A percentile compares a stretch with the other conserved stretches of the same genome.
Evolutionary conservation across 1,284 basidiomycete genomes (phyloP).

Genomic region (Schizophyllum amplum): DNA sequence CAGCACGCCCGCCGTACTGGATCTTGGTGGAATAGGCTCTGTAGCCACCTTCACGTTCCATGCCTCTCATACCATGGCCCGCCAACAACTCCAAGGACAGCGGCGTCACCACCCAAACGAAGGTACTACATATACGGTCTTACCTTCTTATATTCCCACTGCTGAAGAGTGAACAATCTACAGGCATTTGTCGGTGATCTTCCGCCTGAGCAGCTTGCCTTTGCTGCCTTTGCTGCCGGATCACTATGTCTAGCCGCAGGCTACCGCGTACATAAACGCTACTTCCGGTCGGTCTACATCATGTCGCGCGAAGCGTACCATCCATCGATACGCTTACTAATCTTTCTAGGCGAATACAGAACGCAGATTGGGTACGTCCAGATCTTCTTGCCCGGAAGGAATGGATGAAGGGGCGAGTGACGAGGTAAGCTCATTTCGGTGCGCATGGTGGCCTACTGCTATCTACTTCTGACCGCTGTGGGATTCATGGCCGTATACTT

Average conservation of each 20-base stretch:
- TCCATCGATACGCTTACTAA: not conserved
- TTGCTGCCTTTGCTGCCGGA: slow-evolving; percentile 30
- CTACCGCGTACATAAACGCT: slow-evolving; percentile 40
- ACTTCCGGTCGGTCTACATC: slow-evolving; percentile 24
- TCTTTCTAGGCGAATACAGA: slow-evolving; percentile 37
- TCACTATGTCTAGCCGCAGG: slow-evolving; percentile 31
- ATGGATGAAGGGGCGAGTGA: slow-evolving; percentile 70
- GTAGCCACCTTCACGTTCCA: no score
- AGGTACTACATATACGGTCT: not conserved
- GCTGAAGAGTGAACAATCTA: not conserved
- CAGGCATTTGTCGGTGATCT: not conserved
- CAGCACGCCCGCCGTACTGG: no score
- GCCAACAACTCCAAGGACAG: not conserved
- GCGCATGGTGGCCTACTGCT: not conserved
- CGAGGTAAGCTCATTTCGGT: slow-evolving; percentile 22
- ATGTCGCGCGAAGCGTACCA: not conserved
- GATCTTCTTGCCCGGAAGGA: slow-evolving; percentile 43
- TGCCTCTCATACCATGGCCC: not conserved
- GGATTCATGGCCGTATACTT: no score
- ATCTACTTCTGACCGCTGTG: not conserved
- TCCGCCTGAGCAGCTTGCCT: not conserved
- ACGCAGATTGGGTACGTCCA: slow-evolving; percentile 57
- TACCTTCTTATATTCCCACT: not conserved
- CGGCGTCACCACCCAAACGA: not conserved
- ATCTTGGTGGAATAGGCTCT: no score